Conservation (phyloP, 2,329 filamentous ascomycete species). For the Endoconidiophora laricicola region DNA sequence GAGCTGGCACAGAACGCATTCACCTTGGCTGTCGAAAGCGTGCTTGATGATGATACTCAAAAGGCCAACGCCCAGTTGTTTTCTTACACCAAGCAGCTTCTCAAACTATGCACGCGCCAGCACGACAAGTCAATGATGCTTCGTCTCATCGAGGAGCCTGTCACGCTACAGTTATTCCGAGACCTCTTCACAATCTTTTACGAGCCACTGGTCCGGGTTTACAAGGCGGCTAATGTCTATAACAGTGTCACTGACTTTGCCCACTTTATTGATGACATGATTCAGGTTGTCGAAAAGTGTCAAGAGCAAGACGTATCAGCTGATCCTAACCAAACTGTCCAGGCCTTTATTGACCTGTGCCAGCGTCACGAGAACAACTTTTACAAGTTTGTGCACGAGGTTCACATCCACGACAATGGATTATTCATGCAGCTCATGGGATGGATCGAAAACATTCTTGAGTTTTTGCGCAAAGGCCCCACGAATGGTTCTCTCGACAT, state of each 20-base stretch:
- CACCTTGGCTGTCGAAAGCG: conserved; percentile 82
- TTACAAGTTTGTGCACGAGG: conserved; percentile 98
- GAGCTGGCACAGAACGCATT: conserved; percentile 95
- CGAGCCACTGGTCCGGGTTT: conserved; percentile 87
- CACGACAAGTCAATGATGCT: conserved; percentile 97
- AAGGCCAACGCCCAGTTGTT: conserved; percentile 83
- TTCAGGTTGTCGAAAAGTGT: conserved; percentile 53
- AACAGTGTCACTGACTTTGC: conserved; percentile 95
- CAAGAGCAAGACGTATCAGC: conserved; percentile 68
- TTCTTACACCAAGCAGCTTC: conserved; percentile 81
- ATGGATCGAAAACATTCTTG: conserved; percentile 90
- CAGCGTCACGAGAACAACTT: conserved; percentile 90
- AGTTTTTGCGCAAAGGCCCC: conserved; percentile 79
- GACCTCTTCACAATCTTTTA: conserved; percentile 98
- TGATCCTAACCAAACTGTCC: conserved; percentile 94
- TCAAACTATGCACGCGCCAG: conserved; percentile 82
- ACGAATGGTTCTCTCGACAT: conserved; percentile 78
- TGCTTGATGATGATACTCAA: conserved; percentile 68
- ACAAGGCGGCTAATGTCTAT: conserved; percentile 98
- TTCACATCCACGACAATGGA: conserved; percentile 91
- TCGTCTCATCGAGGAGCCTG: conserved; percentile 83
- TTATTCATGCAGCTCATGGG: conserved; percentile 92
- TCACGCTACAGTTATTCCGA: conserved; percentile 89
- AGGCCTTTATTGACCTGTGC: conserved; percentile 94
- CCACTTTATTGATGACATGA: conserved; percentile 81